Evolutionary conservation across 2,329 filamentous ascomycete species (phyloP), one percentile per base, ranked within the genome.

Genomic region (Didymella pinodella): DNA sequence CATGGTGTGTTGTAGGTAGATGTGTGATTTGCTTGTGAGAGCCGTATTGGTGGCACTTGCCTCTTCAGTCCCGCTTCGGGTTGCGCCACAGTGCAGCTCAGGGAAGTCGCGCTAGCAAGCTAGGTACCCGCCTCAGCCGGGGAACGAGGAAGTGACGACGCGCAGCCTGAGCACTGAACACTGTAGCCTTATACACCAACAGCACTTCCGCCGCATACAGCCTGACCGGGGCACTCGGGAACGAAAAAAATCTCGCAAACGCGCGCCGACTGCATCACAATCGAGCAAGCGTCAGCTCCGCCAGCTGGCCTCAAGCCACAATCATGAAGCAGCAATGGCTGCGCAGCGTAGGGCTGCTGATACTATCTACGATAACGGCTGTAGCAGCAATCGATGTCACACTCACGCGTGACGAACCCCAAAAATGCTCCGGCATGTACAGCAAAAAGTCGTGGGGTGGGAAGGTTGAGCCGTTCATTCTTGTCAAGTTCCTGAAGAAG

Each of bases 361-460:
- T 77, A 50, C 63, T 73, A 52, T 71, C 71, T 8, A 68, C 65
- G 29, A 62, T 76, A 45, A 67, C 71, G 50, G 71, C 71, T 31
- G 74, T 75, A 20, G 57, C 69, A 48, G 77, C 76, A 38, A 71
- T 77, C 52, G 77, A 79, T 50, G 68, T 79, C 18, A 68, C 68
- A 16, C 49, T 78, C 36, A 75, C 76, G 69, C 44, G 64, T 59
- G 86, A 89, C 34, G 90, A 94, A 73, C 84, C 88, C 72, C 91
- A 97, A 81, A 86, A 90, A 86, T 97, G 94, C 81, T 82, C 84
- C 82, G 92, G 94, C 81, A 97, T 98, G 93, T 98, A 97, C 82
- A 93, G 91, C 80, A 89, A 87, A 75, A 90, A 88, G 72, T 85
- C 90, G 49, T 98, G 94, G 94, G 92, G 92, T 69, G 94, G 94